Evolutionary conservation across 2,329 filamentous ascomycete species (phyloP), one percentile per base, ranked within the genome.

Genomic region (Colletotrichum orchidophilum): DNA sequence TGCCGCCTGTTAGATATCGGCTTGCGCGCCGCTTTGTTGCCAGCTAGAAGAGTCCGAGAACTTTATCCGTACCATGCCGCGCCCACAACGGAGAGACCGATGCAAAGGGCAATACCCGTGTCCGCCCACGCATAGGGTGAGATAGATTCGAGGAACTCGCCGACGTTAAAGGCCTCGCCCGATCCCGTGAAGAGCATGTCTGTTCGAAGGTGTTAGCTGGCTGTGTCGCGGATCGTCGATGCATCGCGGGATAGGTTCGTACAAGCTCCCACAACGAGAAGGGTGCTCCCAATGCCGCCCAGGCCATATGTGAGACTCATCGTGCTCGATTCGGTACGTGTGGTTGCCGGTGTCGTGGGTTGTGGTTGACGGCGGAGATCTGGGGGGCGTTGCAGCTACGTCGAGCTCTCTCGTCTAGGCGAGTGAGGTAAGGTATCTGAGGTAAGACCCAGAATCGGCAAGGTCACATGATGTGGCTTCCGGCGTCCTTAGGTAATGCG

Each of bases 181-280:
- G 94, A 95, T 80, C 94, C 95, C 79, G 96, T 97, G 81, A 99
- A 98, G 81, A 99, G 94, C 94, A 99, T 97, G 85, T 99, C 96
- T 99, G 82, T 74, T 70, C 76, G 75, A 50, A 21, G 72, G 64
- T 59, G 50, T 72, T 72, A 72, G 70, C 70, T 70, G 42, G 62
- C 42, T 60, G 27, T 61, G 26, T 62, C 39, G 60, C 60, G 26
- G 39, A 42, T 66, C 21, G 57, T 54, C 63, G 33, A 66, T 60
- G 52, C 58, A 65, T 72, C 58, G 61, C 63, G 42, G 59, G 49
- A 24, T n/a, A 63, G 63, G 73, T 66, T 85, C 94, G 83, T 89
- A 97, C 94, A 96, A 82, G 91, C 86, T 87, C 92, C 94, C 77
- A 95, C 90, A 72, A 96, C 87, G 69, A 88, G 85, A 77, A 95